Percentiles rank a stretch among this genome's conserved stretches.
Evolutionary conservation across 768 basidiomycete species (phyloP).

Genomic region (Leccinum subgranulosum): DNA sequence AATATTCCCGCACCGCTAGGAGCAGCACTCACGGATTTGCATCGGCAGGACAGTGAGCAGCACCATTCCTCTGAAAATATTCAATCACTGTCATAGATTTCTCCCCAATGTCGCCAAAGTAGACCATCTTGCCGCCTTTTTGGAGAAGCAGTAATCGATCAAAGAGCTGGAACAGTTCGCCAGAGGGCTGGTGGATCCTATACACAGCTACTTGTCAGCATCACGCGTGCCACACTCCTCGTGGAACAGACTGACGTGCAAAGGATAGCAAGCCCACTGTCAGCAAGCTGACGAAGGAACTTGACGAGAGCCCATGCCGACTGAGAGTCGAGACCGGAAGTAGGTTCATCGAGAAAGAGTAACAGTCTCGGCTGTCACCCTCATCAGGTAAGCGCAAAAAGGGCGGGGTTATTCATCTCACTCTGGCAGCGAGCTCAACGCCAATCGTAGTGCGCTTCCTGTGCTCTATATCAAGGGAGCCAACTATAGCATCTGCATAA

Average conservation of each 20-base stretch:
- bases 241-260: slow-evolving; percentile 40
- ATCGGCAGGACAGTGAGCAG: slow-evolving; percentile 11
- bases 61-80: slow-evolving; percentile 27
- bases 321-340: slow-evolving; percentile 53
- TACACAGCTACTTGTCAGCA: neutral
- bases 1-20: neutral
- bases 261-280: slow-evolving; percentile 52
- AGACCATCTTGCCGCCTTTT: slow-evolving; percentile 61
- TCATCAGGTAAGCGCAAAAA: neutral
- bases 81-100: slow-evolving; percentile 18
- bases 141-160: slow-evolving; percentile 49
- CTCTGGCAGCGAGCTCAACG: slow-evolving; percentile 59
- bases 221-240: neutral
- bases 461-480: slow-evolving; percentile 48
- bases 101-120: slow-evolving; percentile 50
- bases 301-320: slow-evolving; percentile 48
- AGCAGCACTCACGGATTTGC: slow-evolving; percentile 24
- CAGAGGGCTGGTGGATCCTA: slow-evolving; percentile 37
- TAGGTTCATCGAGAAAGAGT: slow-evolving; percentile 61
- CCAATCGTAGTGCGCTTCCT: slow-evolving; percentile 58
- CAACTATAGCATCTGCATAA: slow-evolving; percentile 61
- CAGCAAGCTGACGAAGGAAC: slow-evolving; percentile 52
- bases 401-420: neutral
- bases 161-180: slow-evolving; percentile 49
- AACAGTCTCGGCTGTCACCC: slow-evolving; percentile 38